Evolutionary conservation across 2,329 filamentous ascomycete species (phyloP).

Genomic region (Helotiales sp.): DNA sequence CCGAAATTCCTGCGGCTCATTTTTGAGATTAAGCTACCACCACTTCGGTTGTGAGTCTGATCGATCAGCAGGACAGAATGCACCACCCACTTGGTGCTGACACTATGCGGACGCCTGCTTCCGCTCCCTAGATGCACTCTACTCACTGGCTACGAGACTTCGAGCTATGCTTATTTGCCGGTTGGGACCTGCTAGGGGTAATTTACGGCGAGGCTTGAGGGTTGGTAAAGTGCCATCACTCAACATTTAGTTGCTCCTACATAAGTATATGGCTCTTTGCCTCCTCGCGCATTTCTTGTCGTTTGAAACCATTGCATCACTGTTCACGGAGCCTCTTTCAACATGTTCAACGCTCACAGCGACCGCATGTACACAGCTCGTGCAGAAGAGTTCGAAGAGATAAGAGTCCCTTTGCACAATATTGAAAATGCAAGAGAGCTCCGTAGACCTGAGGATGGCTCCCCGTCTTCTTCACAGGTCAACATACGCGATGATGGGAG

Average conservation of each 20-base stretch:
- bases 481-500: conserved; percentile 50
- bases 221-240: not conserved
- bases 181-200: not conserved
- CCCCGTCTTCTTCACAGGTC: conserved; percentile 19
- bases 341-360: conserved; percentile 36
- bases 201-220: not conserved
- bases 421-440: conserved; percentile 27
- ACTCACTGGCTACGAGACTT: not conserved
- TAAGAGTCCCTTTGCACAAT: conserved; percentile 37
- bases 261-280: conserved; percentile 5
- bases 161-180: not conserved
- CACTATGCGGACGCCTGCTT: conserved; percentile 6
- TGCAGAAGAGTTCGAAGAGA: conserved; percentile 27
- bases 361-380: conserved; percentile 36
- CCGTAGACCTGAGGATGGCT: conserved; percentile 22
- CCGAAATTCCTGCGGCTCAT: not conserved
- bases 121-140: not conserved
- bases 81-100: not conserved
- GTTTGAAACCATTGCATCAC: not conserved
- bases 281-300: not conserved
- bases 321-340: conserved; percentile 13
- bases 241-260: not conserved
- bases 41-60: conserved; percentile 1
- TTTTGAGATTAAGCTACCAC: conserved; percentile 1
- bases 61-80: not conserved